Evolutionary conservation across 495 filamentous ascomycete genomes (phyloP).

Genomic region (Staphylotrichum longicolle): DNA sequence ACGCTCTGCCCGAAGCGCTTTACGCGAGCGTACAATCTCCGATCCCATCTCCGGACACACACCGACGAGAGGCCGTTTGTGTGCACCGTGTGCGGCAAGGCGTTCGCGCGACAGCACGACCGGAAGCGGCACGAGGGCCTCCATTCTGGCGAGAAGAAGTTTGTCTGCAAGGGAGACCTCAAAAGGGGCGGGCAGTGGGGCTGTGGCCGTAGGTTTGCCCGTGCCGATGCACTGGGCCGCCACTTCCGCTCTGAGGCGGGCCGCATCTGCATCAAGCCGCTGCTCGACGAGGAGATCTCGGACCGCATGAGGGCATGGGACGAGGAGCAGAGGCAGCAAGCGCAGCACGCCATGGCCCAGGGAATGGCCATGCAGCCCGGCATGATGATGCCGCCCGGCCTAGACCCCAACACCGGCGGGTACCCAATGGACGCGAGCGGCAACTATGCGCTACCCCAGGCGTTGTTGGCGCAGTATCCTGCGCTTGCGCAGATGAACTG

Average conservation of each 20-base stretch:
- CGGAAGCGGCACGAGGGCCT: constrained; percentile 88
- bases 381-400: constrained; percentile 42
- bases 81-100: constrained; percentile 95
- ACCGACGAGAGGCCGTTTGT: constrained; percentile 92
- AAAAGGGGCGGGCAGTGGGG: constrained; percentile 84
- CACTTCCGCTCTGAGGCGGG: constrained; percentile 97
- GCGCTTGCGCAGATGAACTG: constrained; percentile 81
- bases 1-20: constrained; percentile 82
- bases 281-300: constrained; percentile 83
- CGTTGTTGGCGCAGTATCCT: constrained; percentile 86
- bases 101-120: constrained; percentile 91
- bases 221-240: constrained; percentile 91
- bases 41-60: constrained; percentile 88
- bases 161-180: constrained; percentile 89
- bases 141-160: constrained; percentile 93
- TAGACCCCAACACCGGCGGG: constrained; percentile 44
- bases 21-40: constrained; percentile 84
- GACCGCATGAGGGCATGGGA: constrained; percentile 68
- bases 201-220: constrained; percentile 88
- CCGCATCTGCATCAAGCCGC: constrained; percentile 90
- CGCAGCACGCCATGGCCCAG: constrained; percentile 54
- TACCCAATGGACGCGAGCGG: constrained; percentile 54
- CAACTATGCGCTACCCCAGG: constrained; percentile 75
- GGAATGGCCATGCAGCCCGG: constrained; percentile 45
- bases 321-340: constrained; percentile 66